Evolutionary conservation across 1,284 basidiomycete genomes (phyloP), one percentile per base, ranked within the genome.

Genomic region (Inonotus obliquus): DNA sequence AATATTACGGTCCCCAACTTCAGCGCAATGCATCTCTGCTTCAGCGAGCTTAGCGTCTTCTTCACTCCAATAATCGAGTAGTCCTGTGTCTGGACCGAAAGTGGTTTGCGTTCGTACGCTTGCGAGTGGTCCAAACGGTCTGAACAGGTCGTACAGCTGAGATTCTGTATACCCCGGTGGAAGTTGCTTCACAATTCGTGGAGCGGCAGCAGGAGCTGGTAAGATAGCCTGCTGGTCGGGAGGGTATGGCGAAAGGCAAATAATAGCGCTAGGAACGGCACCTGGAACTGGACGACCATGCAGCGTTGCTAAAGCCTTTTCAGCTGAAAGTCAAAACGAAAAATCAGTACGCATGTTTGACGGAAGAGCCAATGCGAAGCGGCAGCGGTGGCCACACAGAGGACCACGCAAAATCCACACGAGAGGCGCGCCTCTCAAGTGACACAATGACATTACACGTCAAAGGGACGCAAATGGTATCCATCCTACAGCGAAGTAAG

Each of bases 31-130:
- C 81, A 93, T 79, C 1, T 85, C 85, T 53, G 85, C 83, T 69
- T 94, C 91, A 1, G 91, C 91, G 21, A 79, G 74, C 19, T 81
- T 80, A 3, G 91, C 92, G 70, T 95, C 92, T 49, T 92, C 90
- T 72, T 94, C 92, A 66, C 86, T 84, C 91, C 91, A 95, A 72
- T 92, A 95, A 72, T 94, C 91, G 56, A 94, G 81, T 60, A 91
- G 79, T 56, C 86, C 91, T 0, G 45, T 60, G 27, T 60, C 62
- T 13, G 54, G 47, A 4, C 87, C 86, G 69, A 90, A 84, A 63
- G 85, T 79, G 44, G 86, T 86, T 66, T 89, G 84, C n/a, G 82
- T 82, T 63, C 83, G 84, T 32, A 80, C 85, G 2, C 87, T 86
- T 38, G 87, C 83, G 56, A 91, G 81, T 39, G 89, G 85, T 60